phyloP scores from a whole-genome alignment of 2,329 filamentous ascomycete species.

The Thermomyces lanuginosus region DNA sequence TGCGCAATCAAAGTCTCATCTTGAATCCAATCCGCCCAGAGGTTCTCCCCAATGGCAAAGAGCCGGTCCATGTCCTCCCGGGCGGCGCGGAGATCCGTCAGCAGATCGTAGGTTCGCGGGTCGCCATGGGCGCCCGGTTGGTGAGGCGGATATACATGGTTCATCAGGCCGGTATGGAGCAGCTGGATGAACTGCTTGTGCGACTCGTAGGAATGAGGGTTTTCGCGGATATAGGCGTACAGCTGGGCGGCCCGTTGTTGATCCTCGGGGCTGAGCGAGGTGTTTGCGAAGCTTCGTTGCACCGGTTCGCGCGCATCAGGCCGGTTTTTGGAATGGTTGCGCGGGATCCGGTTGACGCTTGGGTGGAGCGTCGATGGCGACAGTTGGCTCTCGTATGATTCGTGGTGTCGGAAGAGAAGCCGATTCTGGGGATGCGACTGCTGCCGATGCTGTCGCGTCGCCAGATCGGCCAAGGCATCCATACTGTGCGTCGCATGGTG shows the following conservation, averaged over 20 bases:
- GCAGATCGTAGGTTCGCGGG: conserved; percentile 30
- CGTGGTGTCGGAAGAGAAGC: conserved; percentile 21
- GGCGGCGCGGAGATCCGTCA: conserved; percentile 30
- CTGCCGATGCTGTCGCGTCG: conserved; percentile 30
- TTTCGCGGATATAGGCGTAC: conserved; percentile 28
- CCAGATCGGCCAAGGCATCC: conserved; percentile 33
- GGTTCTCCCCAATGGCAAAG: conserved; percentile 46
- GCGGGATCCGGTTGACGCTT: conserved; percentile 20
- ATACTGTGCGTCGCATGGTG: conserved; percentile 32
- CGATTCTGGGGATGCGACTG: conserved; percentile 26
- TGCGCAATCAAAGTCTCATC: conserved; percentile 44
- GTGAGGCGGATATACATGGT: conserved; percentile 31
- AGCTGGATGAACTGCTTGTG: conserved; percentile 32
- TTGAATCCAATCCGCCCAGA: conserved; percentile 48
- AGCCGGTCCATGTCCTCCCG: conserved; percentile 45
- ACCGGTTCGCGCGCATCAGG: conserved; percentile 27
- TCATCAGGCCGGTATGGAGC: conserved; percentile 31
- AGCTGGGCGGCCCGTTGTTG: conserved; percentile 27
- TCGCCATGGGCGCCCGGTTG: conserved; percentile 30
- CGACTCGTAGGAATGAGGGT: conserved; percentile 31
- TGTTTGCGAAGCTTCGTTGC: conserved; percentile 25
- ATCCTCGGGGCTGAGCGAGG: conserved; percentile 25
- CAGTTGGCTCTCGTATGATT: conserved; percentile 27
- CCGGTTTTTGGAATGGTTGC: conserved; percentile 25
- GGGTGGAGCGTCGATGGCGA: conserved; percentile 28